Evolutionary conservation across 2,329 filamentous ascomycete species (phyloP).

Genomic region (Emergomyces pasteurianus): DNA sequence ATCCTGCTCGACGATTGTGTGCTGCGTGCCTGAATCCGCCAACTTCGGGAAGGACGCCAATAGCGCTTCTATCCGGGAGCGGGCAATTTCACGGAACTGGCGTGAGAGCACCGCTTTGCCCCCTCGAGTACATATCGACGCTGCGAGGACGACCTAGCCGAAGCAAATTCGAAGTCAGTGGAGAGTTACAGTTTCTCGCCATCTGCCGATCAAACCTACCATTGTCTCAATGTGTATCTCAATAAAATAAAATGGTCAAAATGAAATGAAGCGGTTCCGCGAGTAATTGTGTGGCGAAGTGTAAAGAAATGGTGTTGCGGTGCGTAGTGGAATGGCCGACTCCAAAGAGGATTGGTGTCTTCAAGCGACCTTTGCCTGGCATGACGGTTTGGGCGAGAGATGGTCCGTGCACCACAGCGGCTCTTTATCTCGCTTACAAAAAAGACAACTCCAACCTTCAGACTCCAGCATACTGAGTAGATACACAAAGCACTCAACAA

Average conservation of each 20-base stretch:
- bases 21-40: conserved; percentile 87
- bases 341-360: conserved; percentile 2
- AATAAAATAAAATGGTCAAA: neutral
- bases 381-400: neutral
- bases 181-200: conserved; percentile 8
- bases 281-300: neutral
- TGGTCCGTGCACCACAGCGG: conserved; percentile 6
- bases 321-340: neutral
- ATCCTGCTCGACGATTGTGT: conserved; percentile 97
- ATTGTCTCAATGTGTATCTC: conserved; percentile 12
- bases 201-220: conserved; percentile 13
- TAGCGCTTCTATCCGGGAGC: conserved; percentile 90
- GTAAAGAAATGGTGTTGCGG: neutral
- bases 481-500: neutral
- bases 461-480: neutral
- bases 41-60: conserved; percentile 97
- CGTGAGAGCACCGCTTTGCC: conserved; percentile 97
- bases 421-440: conserved; percentile 2
- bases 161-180: conserved; percentile 5
- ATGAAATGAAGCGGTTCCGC: neutral
- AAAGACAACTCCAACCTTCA: neutral
- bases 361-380: neutral
- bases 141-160: conserved; percentile 83
- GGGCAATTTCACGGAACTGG: conserved; percentile 94
- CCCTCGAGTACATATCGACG: conserved; percentile 95